Percentiles rank a stretch among this genome's conserved stretches.
Conservation (phyloP, 768 basidiomycete genomes). For the Leccinum subgranulosum region DNA sequence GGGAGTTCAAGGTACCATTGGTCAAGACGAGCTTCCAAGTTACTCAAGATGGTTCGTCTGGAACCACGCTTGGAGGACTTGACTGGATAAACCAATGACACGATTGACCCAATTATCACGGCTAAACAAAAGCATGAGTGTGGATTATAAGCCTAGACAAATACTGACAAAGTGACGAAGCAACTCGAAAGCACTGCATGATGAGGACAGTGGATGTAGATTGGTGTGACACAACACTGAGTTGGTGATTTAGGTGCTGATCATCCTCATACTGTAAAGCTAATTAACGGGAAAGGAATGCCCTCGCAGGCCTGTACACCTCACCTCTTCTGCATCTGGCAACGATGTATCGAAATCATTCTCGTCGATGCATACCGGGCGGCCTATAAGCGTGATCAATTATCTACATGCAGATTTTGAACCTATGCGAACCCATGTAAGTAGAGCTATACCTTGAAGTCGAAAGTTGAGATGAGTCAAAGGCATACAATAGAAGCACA, state of each 20-base stretch:
- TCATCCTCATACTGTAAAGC: slow-evolving; percentile 54
- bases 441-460: slow-evolving; percentile 59
- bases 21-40: slow-evolving; percentile 65
- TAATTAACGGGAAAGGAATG: slow-evolving; percentile 3
- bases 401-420: not conserved
- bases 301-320: slow-evolving; percentile 9
- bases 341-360: slow-evolving; percentile 66
- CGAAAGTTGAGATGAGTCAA: slow-evolving; percentile 1
- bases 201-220: slow-evolving; percentile 40
- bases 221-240: slow-evolving; percentile 38
- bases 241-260: slow-evolving; percentile 48
- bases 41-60: slow-evolving; percentile 47
- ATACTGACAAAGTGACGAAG: slow-evolving; percentile 55
- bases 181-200: slow-evolving; percentile 55
- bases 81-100: slow-evolving; percentile 69
- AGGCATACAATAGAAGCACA: slow-evolving; percentile 16
- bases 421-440: slow-evolving; percentile 56
- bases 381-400: slow-evolving; percentile 39
- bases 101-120: slow-evolving; percentile 62
- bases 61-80: slow-evolving; percentile 44
- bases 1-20: slow-evolving; percentile 74
- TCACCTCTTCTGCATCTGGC: slow-evolving; percentile 54
- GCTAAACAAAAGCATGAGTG: slow-evolving; percentile 38
- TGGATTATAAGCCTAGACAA: slow-evolving; percentile 2
- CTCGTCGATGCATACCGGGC: slow-evolving; percentile 66